Evolutionary conservation across 805 yeast genomes (phyloP).

Genomic region (Candida hispaniensis): DNA sequence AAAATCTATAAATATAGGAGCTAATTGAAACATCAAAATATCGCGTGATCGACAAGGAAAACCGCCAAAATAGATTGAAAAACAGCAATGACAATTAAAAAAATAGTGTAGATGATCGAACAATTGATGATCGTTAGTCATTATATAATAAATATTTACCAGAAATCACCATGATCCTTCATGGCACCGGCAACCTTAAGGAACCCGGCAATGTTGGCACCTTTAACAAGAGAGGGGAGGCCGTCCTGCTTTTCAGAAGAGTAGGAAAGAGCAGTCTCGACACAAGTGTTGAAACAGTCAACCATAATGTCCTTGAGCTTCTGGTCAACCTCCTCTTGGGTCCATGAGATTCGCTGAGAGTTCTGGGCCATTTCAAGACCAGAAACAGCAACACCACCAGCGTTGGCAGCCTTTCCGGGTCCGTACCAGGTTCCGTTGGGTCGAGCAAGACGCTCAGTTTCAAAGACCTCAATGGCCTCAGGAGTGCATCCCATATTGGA

Average conservation of each 20-base stretch:
- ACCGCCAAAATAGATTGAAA: too few species aligned
- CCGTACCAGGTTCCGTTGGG: slow-evolving; percentile 80
- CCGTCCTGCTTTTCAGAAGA: slow-evolving; percentile 55
- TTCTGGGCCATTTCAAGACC: slow-evolving; percentile 99
- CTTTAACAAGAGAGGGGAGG: slow-evolving; percentile 91
- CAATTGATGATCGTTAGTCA: slow-evolving; percentile 14
- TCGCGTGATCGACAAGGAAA: too few species aligned
- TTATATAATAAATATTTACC: slow-evolving; percentile 19
- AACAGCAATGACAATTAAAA: neutral
- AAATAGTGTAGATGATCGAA: slow-evolving; percentile 5
- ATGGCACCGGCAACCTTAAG: slow-evolving; percentile 97
- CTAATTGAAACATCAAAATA: too few species aligned
- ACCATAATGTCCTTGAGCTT: slow-evolving; percentile 89
- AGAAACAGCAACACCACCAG: slow-evolving; percentile 99
- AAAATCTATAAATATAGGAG: too few species aligned
- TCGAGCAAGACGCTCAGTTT: slow-evolving; percentile 35
- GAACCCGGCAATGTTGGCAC: slow-evolving; percentile 99
- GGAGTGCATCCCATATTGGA: slow-evolving; percentile 98
- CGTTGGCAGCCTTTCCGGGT: slow-evolving; percentile 98
- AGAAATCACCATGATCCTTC: slow-evolving; percentile 89
- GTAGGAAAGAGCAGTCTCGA: slow-evolving; percentile 74
- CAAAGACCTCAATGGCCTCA: slow-evolving; percentile 93
- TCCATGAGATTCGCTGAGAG: slow-evolving; percentile 88
- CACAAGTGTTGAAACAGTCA: slow-evolving; percentile 85
- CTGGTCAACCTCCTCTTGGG: slow-evolving; percentile 81